Percentiles rank a stretch among this genome's conserved stretches.
Evolutionary conservation across 2,329 filamentous ascomycete genomes (phyloP).

Genomic region (Cladosporium colombiae): DNA sequence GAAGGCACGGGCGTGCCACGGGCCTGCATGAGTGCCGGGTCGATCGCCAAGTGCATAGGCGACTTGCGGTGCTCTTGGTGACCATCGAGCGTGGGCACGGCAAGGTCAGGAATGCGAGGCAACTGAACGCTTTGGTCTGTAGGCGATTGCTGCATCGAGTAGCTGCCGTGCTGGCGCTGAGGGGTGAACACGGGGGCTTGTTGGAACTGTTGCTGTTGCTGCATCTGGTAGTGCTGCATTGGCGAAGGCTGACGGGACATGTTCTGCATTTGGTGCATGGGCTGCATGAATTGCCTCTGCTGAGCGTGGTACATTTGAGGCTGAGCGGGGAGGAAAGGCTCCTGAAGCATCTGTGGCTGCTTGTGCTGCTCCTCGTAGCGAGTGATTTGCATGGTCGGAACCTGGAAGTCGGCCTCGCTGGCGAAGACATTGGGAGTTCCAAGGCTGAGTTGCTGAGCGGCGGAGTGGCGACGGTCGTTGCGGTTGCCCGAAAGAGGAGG

Average conservation of each 20-base stretch:
- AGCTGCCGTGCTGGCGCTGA: slow-evolving; percentile 13
- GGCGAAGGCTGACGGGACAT: slow-evolving; percentile 19
- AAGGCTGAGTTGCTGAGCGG: slow-evolving; percentile 40
- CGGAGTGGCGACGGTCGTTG: slow-evolving; percentile 34
- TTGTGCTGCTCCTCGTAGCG: slow-evolving; percentile 33
- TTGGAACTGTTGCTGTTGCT: slow-evolving; percentile 20
- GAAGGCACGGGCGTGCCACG: slow-evolving; percentile 31
- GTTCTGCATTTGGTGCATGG: slow-evolving; percentile 32
- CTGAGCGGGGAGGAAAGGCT: slow-evolving; percentile 36
- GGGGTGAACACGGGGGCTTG: slow-evolving; percentile 7
- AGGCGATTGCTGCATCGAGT: slow-evolving; percentile 21
- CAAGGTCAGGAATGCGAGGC: slow-evolving; percentile 32
- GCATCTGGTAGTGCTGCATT: slow-evolving; percentile 19
- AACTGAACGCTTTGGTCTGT: slow-evolving; percentile 30
- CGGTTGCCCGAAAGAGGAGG: slow-evolving; percentile 37
- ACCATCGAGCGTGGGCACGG: slow-evolving; percentile 21
- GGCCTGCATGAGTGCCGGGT: slow-evolving; percentile 29
- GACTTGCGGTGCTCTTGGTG: slow-evolving; percentile 20
- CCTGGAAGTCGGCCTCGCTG: slow-evolving; percentile 35
- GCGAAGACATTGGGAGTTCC: slow-evolving; percentile 37
- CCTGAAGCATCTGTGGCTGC: slow-evolving; percentile 37
- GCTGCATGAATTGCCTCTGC: slow-evolving; percentile 26
- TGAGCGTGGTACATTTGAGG: slow-evolving; percentile 29
- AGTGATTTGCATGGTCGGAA: slow-evolving; percentile 35
- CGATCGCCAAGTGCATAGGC: slow-evolving; percentile 27